Evolutionary conservation across 495 filamentous ascomycete species (phyloP), one percentile per base, ranked within the genome.

Genomic region (Sphaerosporella brunnea): DNA sequence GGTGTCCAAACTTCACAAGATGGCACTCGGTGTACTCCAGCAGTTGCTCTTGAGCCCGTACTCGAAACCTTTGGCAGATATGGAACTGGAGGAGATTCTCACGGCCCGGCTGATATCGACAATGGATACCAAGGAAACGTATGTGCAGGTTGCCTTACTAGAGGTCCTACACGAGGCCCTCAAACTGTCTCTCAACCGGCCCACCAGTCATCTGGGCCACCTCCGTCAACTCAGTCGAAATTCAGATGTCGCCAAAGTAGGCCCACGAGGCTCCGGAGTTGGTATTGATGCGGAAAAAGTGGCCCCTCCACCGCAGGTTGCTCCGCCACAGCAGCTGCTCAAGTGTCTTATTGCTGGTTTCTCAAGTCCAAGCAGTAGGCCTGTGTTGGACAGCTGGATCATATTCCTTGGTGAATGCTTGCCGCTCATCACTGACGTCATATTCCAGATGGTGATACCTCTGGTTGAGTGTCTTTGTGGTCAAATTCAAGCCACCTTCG

Each of bases 341-440:
- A 82, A 83, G 46, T 93, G 84, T 57, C 72, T 99, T 30, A 72
- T 83, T 24, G 75, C 74, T 35, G 90, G 84, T 3, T 80, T 99
- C 50, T 75, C 82, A 40, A 81, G 84, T 13, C 57, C 69, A 10
- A 79, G 71, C 43, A 85, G 80, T 47, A 75, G 82, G 16, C 71
- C 75, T 16, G 78, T 88, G 18, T 68, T 99, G 25, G 85, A 95
- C 49, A 83, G 80, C 52, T 99, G 90, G 90, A 75, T 94, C 18
- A 69, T 73, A 28, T 81, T 99, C 43, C 70, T 99, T n/a, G 72
- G 75, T 16, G 79, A 86, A 60, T 82, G 82, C 38, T 68, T 96
- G 20, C 85, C 87, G 7, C 63, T 94, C 1, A 88, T 87, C 63
- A 73, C 77, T 1, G 76, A 77, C 18, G 74, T 77, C 1, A 84